These are phyloP conservation scores for Termitomyces sp. DNA, from an alignment of 768 basidiomycete genomes.

Conservation along the genomic window DNA sequence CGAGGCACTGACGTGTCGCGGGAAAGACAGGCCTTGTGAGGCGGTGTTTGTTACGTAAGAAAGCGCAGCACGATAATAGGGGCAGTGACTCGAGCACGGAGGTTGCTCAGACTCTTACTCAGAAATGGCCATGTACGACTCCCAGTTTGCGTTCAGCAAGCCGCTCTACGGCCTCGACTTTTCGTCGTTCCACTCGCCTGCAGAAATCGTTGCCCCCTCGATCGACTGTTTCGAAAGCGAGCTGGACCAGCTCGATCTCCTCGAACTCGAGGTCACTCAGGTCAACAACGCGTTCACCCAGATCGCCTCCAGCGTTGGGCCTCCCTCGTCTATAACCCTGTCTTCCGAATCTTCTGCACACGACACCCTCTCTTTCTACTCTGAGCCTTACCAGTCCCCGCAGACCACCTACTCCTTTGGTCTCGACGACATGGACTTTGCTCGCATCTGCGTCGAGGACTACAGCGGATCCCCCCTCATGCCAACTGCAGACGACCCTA, in stretches of 20 bases:
- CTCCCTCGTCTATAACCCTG: constrained; percentile 75
- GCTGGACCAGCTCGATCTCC: constrained; percentile 70
- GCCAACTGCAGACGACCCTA: constrained; percentile 37
- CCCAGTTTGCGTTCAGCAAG: constrained; percentile 12
- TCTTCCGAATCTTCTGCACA: constrained; percentile 78
- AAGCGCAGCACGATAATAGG: constrained; percentile 6
- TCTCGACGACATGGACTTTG: constrained; percentile 65
- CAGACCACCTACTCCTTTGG: constrained; percentile 46
- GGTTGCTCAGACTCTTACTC: neutral
- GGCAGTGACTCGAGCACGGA: too few species aligned
- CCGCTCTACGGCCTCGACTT: constrained; percentile 51
- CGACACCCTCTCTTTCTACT: constrained; percentile 64
- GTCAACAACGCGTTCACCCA: constrained; percentile 62
- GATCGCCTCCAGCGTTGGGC: constrained; percentile 62
- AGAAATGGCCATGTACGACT: constrained; percentile 8
- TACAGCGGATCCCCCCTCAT: constrained; percentile 28
- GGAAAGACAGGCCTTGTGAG: too few species aligned
- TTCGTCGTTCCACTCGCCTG: constrained; percentile 64
- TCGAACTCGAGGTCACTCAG: constrained; percentile 62
- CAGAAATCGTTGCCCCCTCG: constrained; percentile 72
- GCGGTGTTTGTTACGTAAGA: neutral
- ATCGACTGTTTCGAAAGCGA: constrained; percentile 84
- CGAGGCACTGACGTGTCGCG: too few species aligned
- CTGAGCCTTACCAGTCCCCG: constrained; percentile 60
- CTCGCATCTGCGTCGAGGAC: constrained; percentile 58